Evolutionary conservation across 805 yeast species (phyloP).

Genomic region (Ogataea trehalophila): DNA sequence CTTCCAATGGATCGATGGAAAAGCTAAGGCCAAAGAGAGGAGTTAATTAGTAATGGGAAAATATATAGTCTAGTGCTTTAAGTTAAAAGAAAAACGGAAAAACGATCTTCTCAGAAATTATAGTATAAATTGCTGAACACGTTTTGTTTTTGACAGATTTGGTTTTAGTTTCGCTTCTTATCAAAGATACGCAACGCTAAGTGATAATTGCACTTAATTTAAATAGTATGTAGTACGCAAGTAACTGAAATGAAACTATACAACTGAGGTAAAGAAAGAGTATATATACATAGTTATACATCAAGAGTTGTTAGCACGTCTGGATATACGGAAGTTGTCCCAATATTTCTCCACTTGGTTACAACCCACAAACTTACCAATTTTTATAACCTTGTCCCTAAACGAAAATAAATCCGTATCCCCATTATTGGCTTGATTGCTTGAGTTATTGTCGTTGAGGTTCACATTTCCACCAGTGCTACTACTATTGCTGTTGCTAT

Average conservation of each 20-base stretch:
- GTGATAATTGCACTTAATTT: too few relatives aligned
- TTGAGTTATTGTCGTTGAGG: background rate
- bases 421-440: background rate
- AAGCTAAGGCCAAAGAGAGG: background rate
- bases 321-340: constrained; percentile 16
- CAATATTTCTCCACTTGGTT: constrained; percentile 28
- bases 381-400: constrained; percentile 20
- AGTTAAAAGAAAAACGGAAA: too few relatives aligned
- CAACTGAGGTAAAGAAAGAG: background rate
- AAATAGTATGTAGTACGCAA: too few relatives aligned
- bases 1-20: too few relatives aligned
- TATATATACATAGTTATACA: background rate
- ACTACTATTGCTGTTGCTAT: background rate
- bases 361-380: constrained; percentile 29
- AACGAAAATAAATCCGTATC: constrained; percentile 7
- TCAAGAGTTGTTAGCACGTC: background rate
- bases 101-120: too few relatives aligned
- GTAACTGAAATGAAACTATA: too few relatives aligned
- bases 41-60: background rate
- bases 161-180: too few relatives aligned
- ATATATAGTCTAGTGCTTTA: too few relatives aligned
- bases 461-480: background rate
- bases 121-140: background rate
- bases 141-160: too few relatives aligned
- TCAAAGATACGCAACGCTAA: too few relatives aligned